Conservation (phyloP, 2,329 filamentous ascomycete genomes). For the Talaromyces piceae region DNA sequence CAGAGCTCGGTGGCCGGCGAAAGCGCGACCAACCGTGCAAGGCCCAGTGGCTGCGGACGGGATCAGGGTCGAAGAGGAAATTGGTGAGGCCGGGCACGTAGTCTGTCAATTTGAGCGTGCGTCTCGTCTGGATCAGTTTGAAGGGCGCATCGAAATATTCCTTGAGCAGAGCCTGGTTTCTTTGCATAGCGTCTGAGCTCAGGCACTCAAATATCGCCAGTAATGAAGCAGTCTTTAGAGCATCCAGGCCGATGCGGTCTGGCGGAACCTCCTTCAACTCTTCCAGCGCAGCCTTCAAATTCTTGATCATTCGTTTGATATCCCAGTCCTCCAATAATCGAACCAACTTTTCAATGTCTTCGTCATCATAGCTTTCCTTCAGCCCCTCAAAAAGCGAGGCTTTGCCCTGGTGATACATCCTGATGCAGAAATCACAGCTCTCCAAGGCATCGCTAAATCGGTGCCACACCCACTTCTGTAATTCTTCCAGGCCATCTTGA, state of each 20-base stretch:
- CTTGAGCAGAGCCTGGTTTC: constrained; percentile 45
- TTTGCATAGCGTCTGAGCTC: constrained; percentile 72
- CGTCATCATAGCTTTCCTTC: constrained; percentile 47
- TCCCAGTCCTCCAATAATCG: constrained; percentile 54
- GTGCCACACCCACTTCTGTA: constrained; percentile 53
- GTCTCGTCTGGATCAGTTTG: constrained; percentile 68
- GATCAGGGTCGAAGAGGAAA: constrained; percentile 72
- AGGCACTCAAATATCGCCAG: constrained; percentile 82
- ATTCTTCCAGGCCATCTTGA: constrained; percentile 51
- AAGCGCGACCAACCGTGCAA: constrained; percentile 60
- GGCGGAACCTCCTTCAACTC: constrained; percentile 47
- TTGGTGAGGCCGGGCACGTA: constrained; percentile 74
- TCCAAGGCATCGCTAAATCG: constrained; percentile 54
- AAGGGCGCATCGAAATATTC: constrained; percentile 76
- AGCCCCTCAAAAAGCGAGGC: constrained; percentile 56
- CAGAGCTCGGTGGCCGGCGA: constrained; percentile 54
- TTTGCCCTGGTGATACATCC: constrained; percentile 66
- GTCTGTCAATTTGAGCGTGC: constrained; percentile 65
- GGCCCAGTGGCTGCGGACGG: constrained; percentile 60
- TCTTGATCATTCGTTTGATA: constrained; percentile 53
- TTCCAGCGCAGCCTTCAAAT: constrained; percentile 50
- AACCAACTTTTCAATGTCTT: constrained; percentile 45
- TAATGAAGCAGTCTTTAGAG: constrained; percentile 54
- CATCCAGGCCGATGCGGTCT: constrained; percentile 43
- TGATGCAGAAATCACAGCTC: constrained; percentile 62